Evolutionary conservation across 169 alveolate species (phyloP), one percentile per base, ranked within the genome.

Genomic region (Eimeria necatrix): DNA sequence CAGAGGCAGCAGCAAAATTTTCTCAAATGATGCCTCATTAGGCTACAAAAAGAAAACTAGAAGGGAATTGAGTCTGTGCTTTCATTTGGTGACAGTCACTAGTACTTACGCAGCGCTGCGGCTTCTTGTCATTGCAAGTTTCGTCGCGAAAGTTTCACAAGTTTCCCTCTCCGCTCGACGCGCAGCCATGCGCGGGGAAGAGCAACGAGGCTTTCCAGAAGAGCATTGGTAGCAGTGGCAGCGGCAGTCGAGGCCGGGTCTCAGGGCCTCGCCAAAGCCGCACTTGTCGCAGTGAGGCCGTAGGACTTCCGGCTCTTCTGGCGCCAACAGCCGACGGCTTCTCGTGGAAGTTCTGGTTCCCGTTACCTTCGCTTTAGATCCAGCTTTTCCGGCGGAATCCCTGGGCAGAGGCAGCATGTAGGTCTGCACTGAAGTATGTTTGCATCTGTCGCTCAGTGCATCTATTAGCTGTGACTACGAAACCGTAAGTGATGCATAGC

Each of bases 171-270:
- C 91, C 59, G 56, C 76, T 12, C 91, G 91, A 32, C 91, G 91
- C 73, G 56, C n/a, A 24, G 91, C 91, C 91, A 84, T 84, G 91
- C 91, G 91, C 76, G 91, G 91, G 59, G 91, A 84, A 51, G 91
- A 84, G 78, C 91, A 84, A 49, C 91, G 91, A 84, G 91, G 91
- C 91, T 84, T 84, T 20, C 91, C 91, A 84, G 61, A 53, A 18
- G 26, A 84, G 64, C 91, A 84, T 56, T 84, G 91, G 12, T 74
- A 76, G 91, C 91, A 84, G 78, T 84, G 91, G 78, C 91, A 84
- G 24, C 91, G 91, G 91, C 91, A 84, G 91, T 84, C 91, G 78
- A 84, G 91, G 26, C 91, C 91, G 41, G 91, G 78, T 59, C 91
- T 84, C 73, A 84, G 32, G 12, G 91, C 91, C 76, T 84, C 91